Base-by-base conservation (phyloP, 495 filamentous ascomycete genomes). In the Podospora bellae-mahoneyi region DNA sequence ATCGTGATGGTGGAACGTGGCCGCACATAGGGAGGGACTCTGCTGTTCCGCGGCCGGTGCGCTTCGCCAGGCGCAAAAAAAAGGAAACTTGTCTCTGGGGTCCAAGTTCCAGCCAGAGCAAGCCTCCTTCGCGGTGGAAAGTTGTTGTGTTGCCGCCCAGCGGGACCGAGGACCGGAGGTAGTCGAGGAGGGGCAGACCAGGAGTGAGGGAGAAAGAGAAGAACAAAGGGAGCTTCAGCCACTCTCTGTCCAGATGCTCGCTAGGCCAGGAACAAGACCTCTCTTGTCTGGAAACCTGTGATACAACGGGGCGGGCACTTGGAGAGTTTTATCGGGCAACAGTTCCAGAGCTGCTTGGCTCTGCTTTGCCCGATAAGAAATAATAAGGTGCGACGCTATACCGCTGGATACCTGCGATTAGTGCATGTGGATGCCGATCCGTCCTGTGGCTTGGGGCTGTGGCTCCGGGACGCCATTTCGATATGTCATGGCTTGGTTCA, bases 1-100 rank as follows among this genome's bases (percentile, higher is more conserved):
- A 76, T 78, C 71, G 75, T 67, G 68, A 73, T 72, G 62, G 76
- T 77, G 73, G 73, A 77, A 78, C 70, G 67, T 34, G 65, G 27
- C 53, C 16, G 27, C 23, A 32, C 28, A 23, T 53, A 58, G 55
- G 55, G 55, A 58, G 23, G 10, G 55, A 26, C 18, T 23, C 23
- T 58, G n/a, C 55, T 26, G 55, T 58, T 58, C 55, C 55, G 39
- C 39, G 39, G 39, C 39, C 55, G 55, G 55, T 58, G 55, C 55
- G n/a, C 55, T 58, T 58, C 55, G n/a, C 55, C 55, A 58, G 55
- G 55, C 39, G 39, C 39, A 48, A 48, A 32, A 32, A 32, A 32
- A 32, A 32, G 7, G 7, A 7, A 48, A 10, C 7, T 10, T 18
- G 39, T 48, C 39, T 13, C 39, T 48, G 13, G 39, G 9, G 15